These are phyloP conservation scores for Triticum dicoccoides DNA, from an alignment of 176 grass and related monocot species.

Conservation along the genomic window DNA sequence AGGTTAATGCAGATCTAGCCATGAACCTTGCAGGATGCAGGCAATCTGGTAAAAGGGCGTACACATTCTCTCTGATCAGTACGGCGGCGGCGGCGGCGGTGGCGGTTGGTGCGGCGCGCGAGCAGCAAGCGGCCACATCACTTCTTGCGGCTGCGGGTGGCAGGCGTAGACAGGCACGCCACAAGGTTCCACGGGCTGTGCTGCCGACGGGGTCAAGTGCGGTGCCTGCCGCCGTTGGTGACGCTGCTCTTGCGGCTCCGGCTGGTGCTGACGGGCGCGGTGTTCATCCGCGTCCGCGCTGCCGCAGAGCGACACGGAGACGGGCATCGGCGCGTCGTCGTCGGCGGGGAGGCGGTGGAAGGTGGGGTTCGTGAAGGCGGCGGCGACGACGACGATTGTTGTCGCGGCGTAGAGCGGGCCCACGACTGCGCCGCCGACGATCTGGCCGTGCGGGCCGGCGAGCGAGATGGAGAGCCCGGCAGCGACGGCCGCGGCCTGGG, in stretches of 20 bases:
- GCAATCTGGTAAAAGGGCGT: constrained; percentile 10
- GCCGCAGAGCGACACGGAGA: constrained; percentile 49
- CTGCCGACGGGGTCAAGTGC: neutral
- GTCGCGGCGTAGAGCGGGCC: constrained; percentile 75
- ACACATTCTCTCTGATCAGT: constrained; percentile 31
- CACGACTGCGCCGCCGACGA: constrained; percentile 69
- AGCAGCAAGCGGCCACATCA: constrained; percentile 62
- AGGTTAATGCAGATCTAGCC: constrained; percentile 28
- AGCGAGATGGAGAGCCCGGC: constrained; percentile 74
- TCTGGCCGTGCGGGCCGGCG: constrained; percentile 83
- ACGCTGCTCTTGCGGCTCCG: constrained; percentile 24
- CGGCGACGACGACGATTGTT: constrained; percentile 67
- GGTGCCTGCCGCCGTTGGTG: constrained; percentile 8
- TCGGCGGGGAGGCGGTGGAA: constrained; percentile 84
- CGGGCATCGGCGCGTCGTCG: constrained; percentile 54
- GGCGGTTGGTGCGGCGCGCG: constrained; percentile 49
- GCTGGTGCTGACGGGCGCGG: constrained; percentile 23
- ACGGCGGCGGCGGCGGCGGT: constrained; percentile 46
- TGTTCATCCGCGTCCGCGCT: constrained; percentile 49
- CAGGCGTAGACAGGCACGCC: constrained; percentile 57
- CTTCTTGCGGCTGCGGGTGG: constrained; percentile 54
- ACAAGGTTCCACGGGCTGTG: constrained; percentile 35
- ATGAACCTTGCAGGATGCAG: constrained; percentile 14
- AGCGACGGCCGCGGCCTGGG: constrained; percentile 34
- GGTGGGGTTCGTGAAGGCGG: constrained; percentile 79